Evolutionary conservation across 2,329 filamentous ascomycete species (phyloP).

Genomic region (Falciphora oryzae): DNA sequence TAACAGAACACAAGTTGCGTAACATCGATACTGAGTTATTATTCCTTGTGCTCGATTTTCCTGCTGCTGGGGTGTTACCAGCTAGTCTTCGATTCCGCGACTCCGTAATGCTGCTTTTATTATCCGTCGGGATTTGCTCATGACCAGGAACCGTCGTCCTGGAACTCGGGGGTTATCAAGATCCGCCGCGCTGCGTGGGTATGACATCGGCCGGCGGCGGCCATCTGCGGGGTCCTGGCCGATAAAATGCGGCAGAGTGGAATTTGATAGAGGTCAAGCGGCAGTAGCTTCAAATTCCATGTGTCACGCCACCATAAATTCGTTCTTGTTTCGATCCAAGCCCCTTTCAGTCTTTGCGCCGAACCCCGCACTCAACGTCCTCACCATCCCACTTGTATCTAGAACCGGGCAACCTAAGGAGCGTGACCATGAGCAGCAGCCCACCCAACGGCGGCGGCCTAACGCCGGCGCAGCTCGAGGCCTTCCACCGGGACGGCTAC

Average conservation of each 20-base stretch:
- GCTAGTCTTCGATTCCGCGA: too few relatives aligned
- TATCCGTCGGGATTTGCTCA: neutral
- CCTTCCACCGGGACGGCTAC: constrained; percentile 81
- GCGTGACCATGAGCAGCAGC: neutral
- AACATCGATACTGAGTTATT: neutral
- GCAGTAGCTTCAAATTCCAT: too few relatives aligned
- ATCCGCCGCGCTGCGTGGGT: too few relatives aligned
- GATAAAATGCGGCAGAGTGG: too few relatives aligned
- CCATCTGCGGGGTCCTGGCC: too few relatives aligned
- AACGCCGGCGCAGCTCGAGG: constrained; percentile 61
- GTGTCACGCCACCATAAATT: neutral
- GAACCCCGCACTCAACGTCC: neutral
- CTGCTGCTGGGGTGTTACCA: too few relatives aligned
- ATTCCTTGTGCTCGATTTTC: too few relatives aligned
- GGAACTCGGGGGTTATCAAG: neutral
- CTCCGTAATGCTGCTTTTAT: too few relatives aligned
- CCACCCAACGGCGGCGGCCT: constrained; percentile 36
- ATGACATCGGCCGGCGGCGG: too few relatives aligned
- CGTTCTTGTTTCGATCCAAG: neutral
- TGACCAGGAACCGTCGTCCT: neutral
- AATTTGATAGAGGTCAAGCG: too few relatives aligned
- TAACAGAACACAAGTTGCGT: neutral
- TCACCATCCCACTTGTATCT: too few relatives aligned
- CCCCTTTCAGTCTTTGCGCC: neutral
- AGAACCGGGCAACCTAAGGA: neutral